phyloP scores from a whole-genome alignment of 352 stramenopile species.

The Aphanomyces invadans region DNA sequence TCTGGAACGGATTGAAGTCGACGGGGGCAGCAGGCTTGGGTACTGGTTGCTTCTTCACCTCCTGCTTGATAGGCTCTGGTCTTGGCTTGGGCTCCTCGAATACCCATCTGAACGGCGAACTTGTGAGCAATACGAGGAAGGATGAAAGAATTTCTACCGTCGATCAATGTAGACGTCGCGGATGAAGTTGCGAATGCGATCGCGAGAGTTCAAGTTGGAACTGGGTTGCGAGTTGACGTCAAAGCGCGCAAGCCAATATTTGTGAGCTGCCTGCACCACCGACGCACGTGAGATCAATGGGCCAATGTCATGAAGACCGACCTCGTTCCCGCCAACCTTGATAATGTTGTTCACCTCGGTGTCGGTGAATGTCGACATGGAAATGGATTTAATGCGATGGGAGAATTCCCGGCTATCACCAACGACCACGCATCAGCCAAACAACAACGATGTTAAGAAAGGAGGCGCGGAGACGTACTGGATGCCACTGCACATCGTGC shows the following conservation, averaged over 20 bases:
- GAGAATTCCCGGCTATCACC: slow-evolving; percentile 88
- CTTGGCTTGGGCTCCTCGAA: slow-evolving; percentile 63
- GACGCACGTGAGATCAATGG: neutral
- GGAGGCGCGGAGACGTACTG: slow-evolving; percentile 80
- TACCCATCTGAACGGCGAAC: slow-evolving; percentile 50
- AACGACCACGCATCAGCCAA: too few species aligned
- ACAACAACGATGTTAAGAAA: neutral
- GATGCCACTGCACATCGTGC: slow-evolving; percentile 89
- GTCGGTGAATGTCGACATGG: slow-evolving; percentile 90
- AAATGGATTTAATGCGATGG: slow-evolving; percentile 91
- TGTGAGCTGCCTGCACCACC: slow-evolving; percentile 52
- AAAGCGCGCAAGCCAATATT: slow-evolving; percentile 78
- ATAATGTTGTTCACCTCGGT: slow-evolving; percentile 86
- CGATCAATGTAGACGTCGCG: slow-evolving; percentile 81
- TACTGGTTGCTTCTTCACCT: slow-evolving; percentile 36
- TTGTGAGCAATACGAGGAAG: too few species aligned
- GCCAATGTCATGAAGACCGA: slow-evolving; percentile 26
- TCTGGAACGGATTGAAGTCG: slow-evolving; percentile 22
- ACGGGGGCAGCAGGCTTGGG: neutral
- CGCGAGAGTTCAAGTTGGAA: slow-evolving; percentile 57
- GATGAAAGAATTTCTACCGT: slow-evolving; percentile 22
- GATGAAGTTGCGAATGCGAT: slow-evolving; percentile 85
- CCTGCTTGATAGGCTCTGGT: slow-evolving; percentile 39
- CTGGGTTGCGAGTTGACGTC: slow-evolving; percentile 66
- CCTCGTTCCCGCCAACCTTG: slow-evolving; percentile 85